Conservation (phyloP, 148 eudicot genomes). For the Rhododendron simsii region DNA sequence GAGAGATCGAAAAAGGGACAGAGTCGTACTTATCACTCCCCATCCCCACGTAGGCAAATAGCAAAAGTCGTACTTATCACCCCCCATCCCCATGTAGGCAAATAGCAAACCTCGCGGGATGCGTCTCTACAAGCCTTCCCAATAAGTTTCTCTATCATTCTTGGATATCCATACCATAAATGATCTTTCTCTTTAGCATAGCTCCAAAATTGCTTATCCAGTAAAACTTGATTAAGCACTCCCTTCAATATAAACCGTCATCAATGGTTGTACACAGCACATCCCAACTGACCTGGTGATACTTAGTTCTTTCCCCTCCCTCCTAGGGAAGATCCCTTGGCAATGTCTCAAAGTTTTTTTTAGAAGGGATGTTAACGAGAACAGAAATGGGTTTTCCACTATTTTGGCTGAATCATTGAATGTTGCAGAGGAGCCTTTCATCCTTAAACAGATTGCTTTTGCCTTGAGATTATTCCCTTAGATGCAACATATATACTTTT, state of each 20-base stretch:
- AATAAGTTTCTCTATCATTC: not conserved
- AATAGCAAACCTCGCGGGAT: not conserved
- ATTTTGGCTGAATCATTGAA: slow-evolving; percentile 64
- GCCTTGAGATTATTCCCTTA: not conserved
- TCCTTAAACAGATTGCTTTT: slow-evolving; percentile 53
- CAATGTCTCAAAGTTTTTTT: not conserved
- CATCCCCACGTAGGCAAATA: not conserved
- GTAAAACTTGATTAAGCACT: not conserved
- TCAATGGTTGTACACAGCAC: not conserved
- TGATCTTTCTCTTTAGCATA: not conserved
- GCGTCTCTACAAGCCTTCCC: not conserved
- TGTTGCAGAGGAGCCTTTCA: slow-evolving; percentile 58
- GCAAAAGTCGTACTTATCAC: not conserved
- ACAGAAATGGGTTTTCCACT: slow-evolving; percentile 73
- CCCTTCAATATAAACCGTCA: not conserved
- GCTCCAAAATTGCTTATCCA: not conserved
- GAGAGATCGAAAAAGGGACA: not conserved
- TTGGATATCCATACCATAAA: not conserved
- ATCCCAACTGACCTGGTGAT: not conserved
- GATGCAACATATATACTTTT: not conserved
- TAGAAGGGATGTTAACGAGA: slow-evolving; percentile 31
- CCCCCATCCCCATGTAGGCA: not conserved
- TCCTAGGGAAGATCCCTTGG: not conserved
- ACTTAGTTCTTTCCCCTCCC: not conserved
- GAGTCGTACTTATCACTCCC: not conserved